Percentiles rank a stretch among this genome's conserved stretches.
These are phyloP conservation scores for Ustilago esculenta DNA, from an alignment of 1,284 basidiomycete genomes.

Conservation along the genomic window DNA sequence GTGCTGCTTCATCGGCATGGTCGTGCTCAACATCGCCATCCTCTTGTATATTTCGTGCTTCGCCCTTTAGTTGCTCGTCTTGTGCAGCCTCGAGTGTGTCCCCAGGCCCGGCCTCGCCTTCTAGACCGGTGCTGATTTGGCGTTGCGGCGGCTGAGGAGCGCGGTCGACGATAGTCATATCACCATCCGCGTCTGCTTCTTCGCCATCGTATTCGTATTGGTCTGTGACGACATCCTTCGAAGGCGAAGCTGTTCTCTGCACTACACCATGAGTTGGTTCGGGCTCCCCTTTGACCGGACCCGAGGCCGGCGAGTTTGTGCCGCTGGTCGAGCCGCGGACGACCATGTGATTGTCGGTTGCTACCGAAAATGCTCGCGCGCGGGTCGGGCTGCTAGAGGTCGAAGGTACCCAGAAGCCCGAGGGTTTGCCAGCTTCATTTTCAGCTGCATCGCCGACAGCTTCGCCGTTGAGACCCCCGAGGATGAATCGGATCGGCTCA, in stretches of 20 bases:
- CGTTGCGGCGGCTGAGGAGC: slow-evolving; percentile 12
- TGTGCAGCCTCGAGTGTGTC: slow-evolving; percentile 55
- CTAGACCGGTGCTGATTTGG: slow-evolving; percentile 10
- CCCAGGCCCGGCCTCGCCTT: neutral
- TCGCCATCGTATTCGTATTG: slow-evolving; percentile 1
- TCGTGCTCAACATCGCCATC: slow-evolving; percentile 2
- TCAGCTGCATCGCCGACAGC: slow-evolving; percentile 18
- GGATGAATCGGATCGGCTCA: slow-evolving; percentile 65
- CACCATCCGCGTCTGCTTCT: slow-evolving; percentile 31
- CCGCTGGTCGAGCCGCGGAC: slow-evolving; percentile 32
- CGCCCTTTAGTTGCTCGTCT: slow-evolving; percentile 77
- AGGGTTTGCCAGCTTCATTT: slow-evolving; percentile 7
- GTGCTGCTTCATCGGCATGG: slow-evolving; percentile 2
- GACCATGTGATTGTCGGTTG: slow-evolving; percentile 4
- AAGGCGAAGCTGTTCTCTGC: slow-evolving; percentile 8
- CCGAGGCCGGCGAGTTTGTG: slow-evolving; percentile 55
- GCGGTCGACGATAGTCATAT: slow-evolving; percentile 43
- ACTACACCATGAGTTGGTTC: slow-evolving; percentile 9
- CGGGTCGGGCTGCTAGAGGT: slow-evolving; percentile 31
- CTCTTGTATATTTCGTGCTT: slow-evolving; percentile 76
- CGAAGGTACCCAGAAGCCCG: slow-evolving; percentile 24
- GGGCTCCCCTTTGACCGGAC: slow-evolving; percentile 11
- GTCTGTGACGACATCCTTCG: neutral
- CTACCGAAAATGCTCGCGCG: slow-evolving; percentile 28
- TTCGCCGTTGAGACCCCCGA: slow-evolving; percentile 34